Evolutionary conservation across 2,329 filamentous ascomycete species (phyloP).

Genomic region (Ophiostoma tasmaniense): DNA sequence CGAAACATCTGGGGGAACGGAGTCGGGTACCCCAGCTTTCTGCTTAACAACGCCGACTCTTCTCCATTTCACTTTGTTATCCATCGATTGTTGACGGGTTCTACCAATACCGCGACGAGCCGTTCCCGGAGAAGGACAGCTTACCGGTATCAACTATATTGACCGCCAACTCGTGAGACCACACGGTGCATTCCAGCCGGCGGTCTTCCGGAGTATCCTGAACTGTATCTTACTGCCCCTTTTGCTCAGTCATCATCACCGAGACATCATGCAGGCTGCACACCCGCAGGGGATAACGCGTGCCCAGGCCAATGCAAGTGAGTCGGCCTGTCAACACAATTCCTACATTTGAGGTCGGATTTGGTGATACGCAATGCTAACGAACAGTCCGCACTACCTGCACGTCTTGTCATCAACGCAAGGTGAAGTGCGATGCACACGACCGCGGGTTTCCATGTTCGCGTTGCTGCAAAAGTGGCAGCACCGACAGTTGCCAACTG

Average conservation of each 20-base stretch:
- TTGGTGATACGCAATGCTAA: neutral
- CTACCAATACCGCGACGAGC: neutral
- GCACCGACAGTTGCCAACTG: neutral
- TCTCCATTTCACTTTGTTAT: neutral
- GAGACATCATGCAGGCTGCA: neutral
- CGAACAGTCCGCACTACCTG: constrained; percentile 9
- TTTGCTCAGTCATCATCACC: neutral
- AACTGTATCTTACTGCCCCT: neutral
- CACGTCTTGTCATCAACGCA: constrained; percentile 13
- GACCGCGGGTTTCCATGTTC: constrained; percentile 12
- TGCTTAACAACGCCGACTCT: neutral
- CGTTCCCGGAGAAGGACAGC: neutral
- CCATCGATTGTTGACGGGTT: neutral
- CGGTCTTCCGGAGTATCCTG: neutral
- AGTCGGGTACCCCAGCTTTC: neutral
- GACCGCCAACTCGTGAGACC: neutral
- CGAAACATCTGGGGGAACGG: neutral
- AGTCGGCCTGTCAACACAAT: neutral
- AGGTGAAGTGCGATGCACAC: constrained; percentile 13
- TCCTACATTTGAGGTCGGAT: neutral
- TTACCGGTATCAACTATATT: neutral
- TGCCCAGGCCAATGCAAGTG: neutral
- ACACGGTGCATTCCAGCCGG: neutral
- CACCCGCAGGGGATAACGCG: neutral
- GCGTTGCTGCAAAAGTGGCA: constrained; percentile 10